Evolutionary conservation across 148 eudicot species (phyloP).

Genomic region (Heliamphora exappendiculata): DNA sequence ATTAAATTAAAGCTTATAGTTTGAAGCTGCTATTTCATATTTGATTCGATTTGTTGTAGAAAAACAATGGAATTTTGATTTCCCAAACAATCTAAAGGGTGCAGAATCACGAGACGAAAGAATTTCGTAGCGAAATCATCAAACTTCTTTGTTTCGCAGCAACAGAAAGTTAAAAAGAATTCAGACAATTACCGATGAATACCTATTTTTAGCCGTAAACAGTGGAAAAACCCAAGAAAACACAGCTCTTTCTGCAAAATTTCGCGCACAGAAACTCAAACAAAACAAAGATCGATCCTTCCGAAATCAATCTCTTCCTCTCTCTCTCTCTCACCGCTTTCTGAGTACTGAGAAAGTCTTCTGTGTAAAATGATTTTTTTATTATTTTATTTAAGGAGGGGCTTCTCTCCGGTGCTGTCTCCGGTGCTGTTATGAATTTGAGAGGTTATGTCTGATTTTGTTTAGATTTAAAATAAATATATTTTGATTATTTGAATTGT

Average conservation of each 20-base stretch:
- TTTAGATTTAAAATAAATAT: too few species aligned
- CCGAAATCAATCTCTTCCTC: neutral
- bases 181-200: neutral
- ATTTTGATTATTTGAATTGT: too few species aligned
- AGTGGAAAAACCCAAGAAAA: neutral
- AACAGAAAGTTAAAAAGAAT: neutral
- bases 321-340: neutral
- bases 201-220: neutral
- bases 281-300: slow-evolving; percentile 9
- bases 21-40: neutral
- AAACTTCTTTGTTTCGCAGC: neutral
- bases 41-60: neutral
- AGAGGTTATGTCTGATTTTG: too few species aligned
- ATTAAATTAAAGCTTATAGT: neutral
- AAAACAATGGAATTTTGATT: neutral
- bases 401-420: too few species aligned
- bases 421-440: too few species aligned
- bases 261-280: slow-evolving; percentile 10
- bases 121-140: neutral
- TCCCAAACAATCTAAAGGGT: neutral
- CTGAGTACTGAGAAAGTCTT: too few species aligned
- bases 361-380: too few species aligned
- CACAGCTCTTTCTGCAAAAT: slow-evolving; percentile 2
- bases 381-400: too few species aligned
- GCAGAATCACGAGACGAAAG: neutral